Conservation (phyloP, 352 stramenopile genomes). For the Pythium rishiriense region DNA sequence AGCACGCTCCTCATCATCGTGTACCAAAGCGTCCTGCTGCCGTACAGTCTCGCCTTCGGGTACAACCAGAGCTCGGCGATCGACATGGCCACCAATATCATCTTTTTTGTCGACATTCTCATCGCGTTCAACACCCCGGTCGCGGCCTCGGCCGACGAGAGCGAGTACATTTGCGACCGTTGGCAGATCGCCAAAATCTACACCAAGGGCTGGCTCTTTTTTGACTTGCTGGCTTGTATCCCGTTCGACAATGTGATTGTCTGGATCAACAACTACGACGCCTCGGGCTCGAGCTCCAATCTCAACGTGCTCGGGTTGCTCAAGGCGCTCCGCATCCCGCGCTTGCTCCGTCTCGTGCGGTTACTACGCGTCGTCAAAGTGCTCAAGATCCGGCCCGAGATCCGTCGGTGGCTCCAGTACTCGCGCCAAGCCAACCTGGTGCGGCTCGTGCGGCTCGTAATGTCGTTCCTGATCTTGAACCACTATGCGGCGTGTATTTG, state of each 20-base stretch:
- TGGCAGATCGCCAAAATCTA: conserved; percentile 56
- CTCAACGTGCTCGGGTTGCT: conserved; percentile 69
- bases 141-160: conserved; percentile 38
- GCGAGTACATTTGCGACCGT: conserved; percentile 65
- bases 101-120: conserved; percentile 72
- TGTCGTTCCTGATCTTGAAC: conserved; percentile 70
- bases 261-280: conserved; percentile 43
- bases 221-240: conserved; percentile 74
- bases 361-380: conserved; percentile 71
- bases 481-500: conserved; percentile 84
- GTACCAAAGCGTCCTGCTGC: conserved; percentile 76
- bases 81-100: conserved; percentile 60
- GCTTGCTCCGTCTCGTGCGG: conserved; percentile 67
- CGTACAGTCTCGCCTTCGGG: conserved; percentile 64
- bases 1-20: conserved; percentile 71
- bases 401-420: conserved; percentile 81
- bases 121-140: conserved; percentile 80
- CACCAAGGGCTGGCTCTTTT: conserved; percentile 71
- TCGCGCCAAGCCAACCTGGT: conserved; percentile 79
- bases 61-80: conserved; percentile 45
- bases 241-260: conserved; percentile 69
- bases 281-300: conserved; percentile 26
- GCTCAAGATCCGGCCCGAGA: conserved; percentile 67
- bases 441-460: conserved; percentile 62
- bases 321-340: conserved; percentile 66